A percentile compares a stretch with the other conserved stretches of the same genome.
phyloP scores from a whole-genome alignment of 2,329 filamentous ascomycete species.

The Talaromyces atroroseus region DNA sequence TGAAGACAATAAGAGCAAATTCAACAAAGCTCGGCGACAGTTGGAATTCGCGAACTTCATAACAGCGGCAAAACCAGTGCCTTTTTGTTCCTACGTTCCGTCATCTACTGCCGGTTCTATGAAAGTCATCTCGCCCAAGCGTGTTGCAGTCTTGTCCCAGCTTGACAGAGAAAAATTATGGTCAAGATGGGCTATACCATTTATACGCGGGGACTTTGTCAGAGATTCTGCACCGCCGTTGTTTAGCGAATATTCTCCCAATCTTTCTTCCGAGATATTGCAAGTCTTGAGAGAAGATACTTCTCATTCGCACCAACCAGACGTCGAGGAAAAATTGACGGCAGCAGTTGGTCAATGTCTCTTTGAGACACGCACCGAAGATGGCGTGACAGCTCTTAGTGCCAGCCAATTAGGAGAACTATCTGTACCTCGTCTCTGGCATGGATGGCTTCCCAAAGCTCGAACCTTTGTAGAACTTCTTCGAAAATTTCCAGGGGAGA shows the following conservation, averaged over 20 bases:
- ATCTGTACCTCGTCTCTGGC: slow-evolving; percentile 28
- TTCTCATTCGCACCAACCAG: not conserved
- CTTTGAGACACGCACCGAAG: slow-evolving; percentile 25
- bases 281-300: slow-evolving; percentile 23
- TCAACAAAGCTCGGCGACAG: slow-evolving; percentile 29
- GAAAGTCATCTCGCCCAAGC: slow-evolving; percentile 5
- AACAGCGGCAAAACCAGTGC: slow-evolving; percentile 17
- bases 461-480: slow-evolving; percentile 28
- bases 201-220: slow-evolving; percentile 18
- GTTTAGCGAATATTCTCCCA: slow-evolving; percentile 24
- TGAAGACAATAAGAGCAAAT: slow-evolving; percentile 25
- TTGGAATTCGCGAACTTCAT: slow-evolving; percentile 28
- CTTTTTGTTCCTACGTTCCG: slow-evolving; percentile 33
- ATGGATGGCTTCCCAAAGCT: slow-evolving; percentile 29
- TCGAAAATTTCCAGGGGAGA: slow-evolving; percentile 13
- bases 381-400: slow-evolving; percentile 20
- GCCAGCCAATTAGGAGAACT: slow-evolving; percentile 27
- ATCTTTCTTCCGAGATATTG: slow-evolving; percentile 28
- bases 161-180: slow-evolving; percentile 29
- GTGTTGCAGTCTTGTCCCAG: slow-evolving; percentile 21
- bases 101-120: slow-evolving; percentile 16
- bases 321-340: slow-evolving; percentile 29
- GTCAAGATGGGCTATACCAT: slow-evolving; percentile 34
- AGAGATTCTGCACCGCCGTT: slow-evolving; percentile 22
- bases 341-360: slow-evolving; percentile 36